Evolutionary conservation across 345 rosid genomes (phyloP).

Genomic region (Eucalyptus urophylla): DNA sequence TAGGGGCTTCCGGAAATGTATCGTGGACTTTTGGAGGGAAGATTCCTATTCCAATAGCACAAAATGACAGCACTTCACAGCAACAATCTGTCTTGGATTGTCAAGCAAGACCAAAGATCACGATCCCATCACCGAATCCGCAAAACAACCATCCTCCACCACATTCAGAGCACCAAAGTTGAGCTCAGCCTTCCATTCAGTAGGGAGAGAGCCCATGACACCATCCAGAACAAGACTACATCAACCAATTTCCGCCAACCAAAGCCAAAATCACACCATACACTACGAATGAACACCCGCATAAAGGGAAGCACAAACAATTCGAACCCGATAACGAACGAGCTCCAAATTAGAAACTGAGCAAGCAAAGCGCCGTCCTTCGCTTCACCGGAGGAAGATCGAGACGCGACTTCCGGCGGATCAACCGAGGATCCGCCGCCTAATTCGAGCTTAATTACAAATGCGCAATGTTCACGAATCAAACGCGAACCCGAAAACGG

Average conservation of each 20-base stretch:
- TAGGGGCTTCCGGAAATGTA: not conserved
- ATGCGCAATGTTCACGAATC: not conserved
- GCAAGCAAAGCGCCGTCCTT: not conserved
- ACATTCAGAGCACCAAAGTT: not conserved
- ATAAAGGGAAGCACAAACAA: not conserved
- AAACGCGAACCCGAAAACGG: not conserved
- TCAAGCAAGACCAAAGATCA: not conserved
- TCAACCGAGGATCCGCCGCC: not conserved
- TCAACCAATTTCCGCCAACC: not conserved
- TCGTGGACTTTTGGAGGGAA: not conserved
- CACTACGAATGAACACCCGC: not conserved
- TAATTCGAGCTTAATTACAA: not conserved
- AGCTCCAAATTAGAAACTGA: not conserved
- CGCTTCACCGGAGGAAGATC: not conserved
- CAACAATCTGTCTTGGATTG: not conserved
- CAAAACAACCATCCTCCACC: not conserved
- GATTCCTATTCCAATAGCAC: not conserved
- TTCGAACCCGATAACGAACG: not conserved
- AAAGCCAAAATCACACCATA: not conserved
- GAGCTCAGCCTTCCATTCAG: not conserved
- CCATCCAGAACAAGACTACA: not conserved
- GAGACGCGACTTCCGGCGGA: not conserved
- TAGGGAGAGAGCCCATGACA: not conserved
- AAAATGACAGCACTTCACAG: not conserved
- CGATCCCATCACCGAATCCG: not conserved